Conservation (phyloP, 129 eudicot species). For the Daucus carota region DH1_v3.0 NC_030387.2:4166501-4167000, state of each 20-base stretch:
- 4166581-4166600: not conserved
- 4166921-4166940: not conserved
- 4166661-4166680: conserved; percentile 70
- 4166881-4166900: not conserved
- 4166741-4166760: conserved; percentile 49
- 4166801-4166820: conserved; percentile 49
- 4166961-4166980: conserved; percentile 64
- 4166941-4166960: conserved; percentile 27
- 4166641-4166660: conserved; percentile 62
- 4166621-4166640: conserved; percentile 62
- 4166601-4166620: conserved; percentile 8
- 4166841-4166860: conserved; percentile 47
- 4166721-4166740: conserved; percentile 78
- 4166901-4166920: not conserved
- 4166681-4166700: conserved; percentile 80
- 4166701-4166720: conserved; percentile 54
- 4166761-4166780: conserved; percentile 57
- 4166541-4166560: conserved; percentile 7
- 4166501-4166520: conserved; percentile 72
- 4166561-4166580: not conserved
- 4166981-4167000: conserved; percentile 73
- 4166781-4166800: conserved; percentile 57
- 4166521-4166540: conserved; percentile 79
- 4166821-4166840: conserved; percentile 76
- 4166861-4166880: conserved; percentile 65